A percentile compares a stretch with the other conserved stretches of the same genome.
These are phyloP conservation scores for Cetraspora pellucida DNA, from an alignment of 192 early-diverging fungal species.

Conservation along the genomic window DNA sequence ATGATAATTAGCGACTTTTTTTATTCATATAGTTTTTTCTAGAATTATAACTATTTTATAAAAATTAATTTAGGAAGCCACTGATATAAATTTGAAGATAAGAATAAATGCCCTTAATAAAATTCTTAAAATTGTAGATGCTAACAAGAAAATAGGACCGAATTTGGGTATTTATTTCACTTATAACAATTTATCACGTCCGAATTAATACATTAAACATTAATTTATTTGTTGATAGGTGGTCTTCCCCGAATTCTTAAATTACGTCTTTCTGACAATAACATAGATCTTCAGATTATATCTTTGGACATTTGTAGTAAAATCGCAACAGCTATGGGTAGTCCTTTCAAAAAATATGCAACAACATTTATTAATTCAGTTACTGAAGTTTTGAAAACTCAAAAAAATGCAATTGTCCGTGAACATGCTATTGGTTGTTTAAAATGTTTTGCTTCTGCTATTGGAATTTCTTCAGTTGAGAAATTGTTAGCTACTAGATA, in stretches of 20 bases:
- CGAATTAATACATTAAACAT: background rate
- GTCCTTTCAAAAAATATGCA: slow-evolving; percentile 78
- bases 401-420: slow-evolving; percentile 83
- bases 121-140: slow-evolving; percentile 72
- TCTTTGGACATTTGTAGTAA: slow-evolving; percentile 78
- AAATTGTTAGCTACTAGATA: slow-evolving; percentile 75
- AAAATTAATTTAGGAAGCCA: slow-evolving; percentile 54
- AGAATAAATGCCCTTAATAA: slow-evolving; percentile 91
- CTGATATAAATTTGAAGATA: slow-evolving; percentile 87
- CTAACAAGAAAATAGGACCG: slow-evolving; percentile 82
- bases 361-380: slow-evolving; percentile 72
- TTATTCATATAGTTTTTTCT: background rate
- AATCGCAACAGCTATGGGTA: slow-evolving; percentile 81
- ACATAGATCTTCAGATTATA: slow-evolving; percentile 83
- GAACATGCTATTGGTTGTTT: slow-evolving; percentile 72
- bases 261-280: slow-evolving; percentile 81
- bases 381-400: slow-evolving; percentile 77
- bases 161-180: slow-evolving; percentile 54
- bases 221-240: slow-evolving; percentile 35
- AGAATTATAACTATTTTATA: slow-evolving; percentile 25
- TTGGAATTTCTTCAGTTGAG: slow-evolving; percentile 62
- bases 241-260: slow-evolving; percentile 85
- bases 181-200: background rate
- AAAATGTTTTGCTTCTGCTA: slow-evolving; percentile 68
- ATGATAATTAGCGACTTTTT: background rate